phyloP scores from a whole-genome alignment of 169 alveolate species.

The Cryptosporidium parvum region DNA sequence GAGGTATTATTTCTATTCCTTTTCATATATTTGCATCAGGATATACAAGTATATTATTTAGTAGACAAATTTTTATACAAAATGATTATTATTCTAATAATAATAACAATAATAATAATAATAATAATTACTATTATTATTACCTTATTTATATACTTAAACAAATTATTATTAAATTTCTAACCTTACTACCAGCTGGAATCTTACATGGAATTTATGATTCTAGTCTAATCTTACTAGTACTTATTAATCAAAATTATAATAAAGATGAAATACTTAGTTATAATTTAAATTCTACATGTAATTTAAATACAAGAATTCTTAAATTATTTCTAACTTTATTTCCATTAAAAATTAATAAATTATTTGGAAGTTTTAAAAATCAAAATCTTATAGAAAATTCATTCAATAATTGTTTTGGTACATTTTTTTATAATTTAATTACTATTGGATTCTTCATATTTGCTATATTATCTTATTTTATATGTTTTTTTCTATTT shows the following conservation, averaged over 20 bases:
- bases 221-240: constrained; percentile 8
- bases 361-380: neutral
- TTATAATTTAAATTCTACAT: neutral
- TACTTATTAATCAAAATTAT: neutral
- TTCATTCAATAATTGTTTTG: neutral
- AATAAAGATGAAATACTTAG: neutral
- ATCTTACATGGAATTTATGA: constrained; percentile 66
- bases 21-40: constrained; percentile 67
- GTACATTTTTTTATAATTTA: neutral
- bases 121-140: neutral
- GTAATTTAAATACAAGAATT: neutral
- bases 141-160: neutral
- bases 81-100: neutral
- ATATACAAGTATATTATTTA: constrained; percentile 39
- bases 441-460: neutral
- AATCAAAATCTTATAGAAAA: neutral
- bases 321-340: neutral
- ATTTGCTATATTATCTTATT: constrained; percentile 9
- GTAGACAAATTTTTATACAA: neutral
- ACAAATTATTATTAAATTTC: neutral
- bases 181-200: constrained; percentile 30
- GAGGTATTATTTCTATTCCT: constrained; percentile 55
- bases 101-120: too few species aligned
- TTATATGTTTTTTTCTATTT: constrained; percentile 12
- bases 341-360: neutral